These are phyloP conservation scores for Ministeria vibrans DNA, from an alignment of 78 protist species.

Conservation along the genomic window DNA sequence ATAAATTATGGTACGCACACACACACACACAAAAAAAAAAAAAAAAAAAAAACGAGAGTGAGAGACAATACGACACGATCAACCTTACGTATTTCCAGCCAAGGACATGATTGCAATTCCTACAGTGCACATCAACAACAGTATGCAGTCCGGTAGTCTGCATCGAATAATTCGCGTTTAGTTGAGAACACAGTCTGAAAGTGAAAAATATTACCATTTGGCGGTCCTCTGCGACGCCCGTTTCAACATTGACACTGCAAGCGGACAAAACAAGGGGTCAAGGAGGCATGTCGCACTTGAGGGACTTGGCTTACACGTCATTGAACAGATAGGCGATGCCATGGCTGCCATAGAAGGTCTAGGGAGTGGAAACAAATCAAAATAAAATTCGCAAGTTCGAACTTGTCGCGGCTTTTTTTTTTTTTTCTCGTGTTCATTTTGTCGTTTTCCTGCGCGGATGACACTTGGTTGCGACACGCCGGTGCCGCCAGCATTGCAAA, in stretches of 20 bases:
- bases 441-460: too few species aligned
- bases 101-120: constrained; percentile 18
- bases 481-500: too few species aligned
- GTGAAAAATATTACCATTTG: neutral
- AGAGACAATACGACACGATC: neutral
- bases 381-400: neutral
- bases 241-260: neutral
- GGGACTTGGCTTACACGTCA: neutral
- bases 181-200: neutral
- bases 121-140: constrained; percentile 54
- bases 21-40: neutral
- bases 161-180: neutral
- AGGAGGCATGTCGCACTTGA: neutral
- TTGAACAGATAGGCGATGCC: constrained; percentile 56
- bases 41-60: neutral
- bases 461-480: too few species aligned
- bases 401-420: neutral
- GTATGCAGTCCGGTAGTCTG: constrained; percentile 54
- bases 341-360: constrained; percentile 47
- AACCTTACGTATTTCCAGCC: constrained; percentile 52
- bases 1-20: too few species aligned
- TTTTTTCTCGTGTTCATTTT: too few species aligned
- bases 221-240: neutral
- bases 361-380: neutral
- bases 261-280: neutral